Evolutionary conservation across 768 basidiomycete species (phyloP).

Genomic region (Phanerodontia chrysosporium): DNA sequence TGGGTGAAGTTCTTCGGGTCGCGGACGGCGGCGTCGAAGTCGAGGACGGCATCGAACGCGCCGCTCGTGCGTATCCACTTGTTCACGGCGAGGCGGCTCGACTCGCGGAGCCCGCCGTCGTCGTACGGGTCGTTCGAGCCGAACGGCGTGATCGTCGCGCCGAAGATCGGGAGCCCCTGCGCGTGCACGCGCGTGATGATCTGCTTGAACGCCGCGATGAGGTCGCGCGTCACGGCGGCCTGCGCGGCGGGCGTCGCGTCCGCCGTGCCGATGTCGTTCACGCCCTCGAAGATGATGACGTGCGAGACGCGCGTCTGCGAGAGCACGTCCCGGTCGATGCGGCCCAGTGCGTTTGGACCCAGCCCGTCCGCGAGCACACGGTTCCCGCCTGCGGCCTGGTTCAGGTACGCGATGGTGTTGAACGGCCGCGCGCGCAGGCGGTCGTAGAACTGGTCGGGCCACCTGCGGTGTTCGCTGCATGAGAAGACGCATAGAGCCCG

Average conservation of each 20-base stretch:
- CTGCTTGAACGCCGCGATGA: conserved; percentile 45
- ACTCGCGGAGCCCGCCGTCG: conserved; percentile 35
- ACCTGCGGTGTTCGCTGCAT: conserved; percentile 20
- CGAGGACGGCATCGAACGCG: conserved; percentile 41
- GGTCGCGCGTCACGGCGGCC: conserved; percentile 32
- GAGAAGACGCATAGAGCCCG: conserved; percentile 15
- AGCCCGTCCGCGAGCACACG: conserved; percentile 46
- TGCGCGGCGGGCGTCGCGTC: conserved; percentile 31
- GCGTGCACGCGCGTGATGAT: conserved; percentile 40
- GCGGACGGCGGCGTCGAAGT: conserved; percentile 40
- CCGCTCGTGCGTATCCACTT: conserved; percentile 36
- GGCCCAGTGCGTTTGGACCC: conserved; percentile 42
- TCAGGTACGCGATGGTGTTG: conserved; percentile 36
- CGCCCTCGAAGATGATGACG: conserved; percentile 50
- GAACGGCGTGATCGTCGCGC: conserved; percentile 50
- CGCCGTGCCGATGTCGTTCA: conserved; percentile 49
- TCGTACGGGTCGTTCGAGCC: conserved; percentile 34
- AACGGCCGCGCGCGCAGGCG: neutral
- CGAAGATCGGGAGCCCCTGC: conserved; percentile 40
- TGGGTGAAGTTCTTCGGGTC: conserved; percentile 36
- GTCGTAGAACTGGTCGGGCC: conserved; percentile 41
- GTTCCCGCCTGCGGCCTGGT: conserved; percentile 53
- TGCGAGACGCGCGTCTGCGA: conserved; percentile 41
- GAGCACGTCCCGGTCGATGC: conserved; percentile 49
- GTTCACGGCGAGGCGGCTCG: conserved; percentile 40